Evolutionary conservation across 2,329 filamentous ascomycete species (phyloP).

Genomic region (Catunica adiposa): DNA sequence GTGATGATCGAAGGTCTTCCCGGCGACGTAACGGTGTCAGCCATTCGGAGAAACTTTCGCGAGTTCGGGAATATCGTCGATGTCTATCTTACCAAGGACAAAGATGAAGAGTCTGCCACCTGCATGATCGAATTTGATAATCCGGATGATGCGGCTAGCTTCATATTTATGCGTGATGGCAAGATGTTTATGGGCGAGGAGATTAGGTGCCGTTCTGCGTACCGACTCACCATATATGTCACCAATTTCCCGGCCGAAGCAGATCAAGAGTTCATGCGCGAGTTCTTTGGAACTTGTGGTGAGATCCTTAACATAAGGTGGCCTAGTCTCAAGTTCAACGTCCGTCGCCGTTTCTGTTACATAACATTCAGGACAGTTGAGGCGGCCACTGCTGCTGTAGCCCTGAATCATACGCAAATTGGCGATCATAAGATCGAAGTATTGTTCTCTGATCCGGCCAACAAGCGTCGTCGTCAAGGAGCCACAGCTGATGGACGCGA

Average conservation of each 20-base stretch:
- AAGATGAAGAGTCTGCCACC: slow-evolving; percentile 39
- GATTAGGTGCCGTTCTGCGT: slow-evolving; percentile 58
- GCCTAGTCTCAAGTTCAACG: slow-evolving; percentile 79
- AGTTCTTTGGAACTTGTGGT: slow-evolving; percentile 58
- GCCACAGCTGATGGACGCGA: slow-evolving; percentile 78
- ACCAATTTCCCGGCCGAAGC: slow-evolving; percentile 74
- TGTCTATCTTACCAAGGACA: slow-evolving; percentile 50
- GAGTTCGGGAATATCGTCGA: slow-evolving; percentile 76
- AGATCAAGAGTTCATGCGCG: slow-evolving; percentile 52
- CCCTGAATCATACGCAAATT: slow-evolving; percentile 52
- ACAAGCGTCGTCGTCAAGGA: slow-evolving; percentile 63
- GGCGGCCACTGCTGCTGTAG: slow-evolving; percentile 53
- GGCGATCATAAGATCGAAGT: slow-evolving; percentile 54
- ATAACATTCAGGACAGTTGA: slow-evolving; percentile 62
- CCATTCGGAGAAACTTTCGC: slow-evolving; percentile 76
- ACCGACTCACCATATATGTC: slow-evolving; percentile 69
- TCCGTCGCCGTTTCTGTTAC: slow-evolving; percentile 86
- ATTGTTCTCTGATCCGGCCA: slow-evolving; percentile 69
- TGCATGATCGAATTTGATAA: slow-evolving; percentile 76
- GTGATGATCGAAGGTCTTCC: slow-evolving; percentile 67
- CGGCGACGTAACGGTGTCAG: slow-evolving; percentile 51
- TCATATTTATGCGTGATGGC: slow-evolving; percentile 65
- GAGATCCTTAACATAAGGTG: slow-evolving; percentile 74
- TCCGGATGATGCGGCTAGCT: slow-evolving; percentile 63
- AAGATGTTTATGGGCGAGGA: slow-evolving; percentile 60